Percentiles rank a stretch among this genome's conserved stretches.
Evolutionary conservation across 306 rosid genomes (phyloP).

Genomic region (Quercus dentata): DNA sequence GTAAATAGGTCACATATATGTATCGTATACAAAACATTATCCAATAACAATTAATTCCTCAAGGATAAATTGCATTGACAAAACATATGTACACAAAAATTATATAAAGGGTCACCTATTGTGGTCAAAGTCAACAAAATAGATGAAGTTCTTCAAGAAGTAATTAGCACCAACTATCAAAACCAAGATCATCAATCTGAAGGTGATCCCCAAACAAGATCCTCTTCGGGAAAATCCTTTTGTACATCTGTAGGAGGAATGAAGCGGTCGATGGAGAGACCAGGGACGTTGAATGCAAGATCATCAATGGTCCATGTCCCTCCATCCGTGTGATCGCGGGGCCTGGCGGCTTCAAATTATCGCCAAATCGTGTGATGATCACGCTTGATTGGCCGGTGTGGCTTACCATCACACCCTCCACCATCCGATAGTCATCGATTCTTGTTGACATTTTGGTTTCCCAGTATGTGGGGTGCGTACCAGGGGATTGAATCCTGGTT

Average conservation of each 20-base stretch:
- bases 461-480: constrained; percentile 79
- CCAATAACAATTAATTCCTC: neutral
- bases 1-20: no score
- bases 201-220: constrained; percentile 55
- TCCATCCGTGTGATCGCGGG: constrained; percentile 66
- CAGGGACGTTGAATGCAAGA: constrained; percentile 77
- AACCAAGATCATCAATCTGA: constrained; percentile 29
- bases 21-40: neutral
- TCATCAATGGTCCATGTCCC: constrained; percentile 86
- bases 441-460: constrained; percentile 87
- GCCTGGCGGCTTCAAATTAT: constrained; percentile 57
- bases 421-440: constrained; percentile 63
- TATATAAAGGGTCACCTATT: neutral
- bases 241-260: constrained; percentile 77
- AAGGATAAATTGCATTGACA: neutral
- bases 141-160: neutral
- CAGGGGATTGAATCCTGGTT: constrained; percentile 87
- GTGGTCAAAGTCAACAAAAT: neutral
- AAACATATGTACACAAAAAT: neutral
- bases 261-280: constrained; percentile 82
- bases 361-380: constrained; percentile 74
- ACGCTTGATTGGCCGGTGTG: constrained; percentile 72
- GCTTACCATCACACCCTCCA: constrained; percentile 79
- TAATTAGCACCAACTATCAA: neutral
- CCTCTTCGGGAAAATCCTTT: constrained; percentile 36